phyloP scores from a whole-genome alignment of 371 early-diverging fungal genomes.

The Rhizomucor miehei region DNA sequence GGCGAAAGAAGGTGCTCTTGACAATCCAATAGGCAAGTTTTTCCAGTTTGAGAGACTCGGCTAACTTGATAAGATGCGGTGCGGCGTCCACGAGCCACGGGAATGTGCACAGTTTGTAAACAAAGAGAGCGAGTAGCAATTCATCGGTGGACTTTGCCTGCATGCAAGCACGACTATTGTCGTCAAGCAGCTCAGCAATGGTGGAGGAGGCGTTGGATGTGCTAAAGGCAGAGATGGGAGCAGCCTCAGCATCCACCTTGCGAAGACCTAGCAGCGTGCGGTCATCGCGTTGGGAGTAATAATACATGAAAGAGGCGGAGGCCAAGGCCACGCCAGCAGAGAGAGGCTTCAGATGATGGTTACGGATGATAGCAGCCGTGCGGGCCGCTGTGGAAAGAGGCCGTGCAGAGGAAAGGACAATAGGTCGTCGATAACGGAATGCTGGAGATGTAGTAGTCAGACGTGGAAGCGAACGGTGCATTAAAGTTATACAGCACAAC shows the following conservation, averaged over 20 bases:
- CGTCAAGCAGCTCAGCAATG: constrained; percentile 29
- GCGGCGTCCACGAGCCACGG: constrained; percentile 43
- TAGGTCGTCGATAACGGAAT: constrained; percentile 1
- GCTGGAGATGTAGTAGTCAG: constrained; percentile 6
- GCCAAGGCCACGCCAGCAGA: constrained; percentile 18
- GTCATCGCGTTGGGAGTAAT: constrained; percentile 5
- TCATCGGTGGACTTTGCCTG: constrained; percentile 45
- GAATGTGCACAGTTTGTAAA: constrained; percentile 36
- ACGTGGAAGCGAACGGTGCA: constrained; percentile 12
- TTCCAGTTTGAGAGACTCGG: constrained; percentile 59
- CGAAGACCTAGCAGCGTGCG: not conserved
- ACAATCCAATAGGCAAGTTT: constrained; percentile 65
- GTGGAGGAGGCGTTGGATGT: constrained; percentile 21
- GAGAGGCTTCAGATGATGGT: constrained; percentile 15
- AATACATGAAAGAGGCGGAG: constrained; percentile 10
- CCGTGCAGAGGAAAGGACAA: constrained; percentile 1
- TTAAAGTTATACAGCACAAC: not conserved
- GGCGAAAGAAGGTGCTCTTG: constrained; percentile 83
- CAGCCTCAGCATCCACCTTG: constrained; percentile 7
- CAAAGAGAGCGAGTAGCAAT: constrained; percentile 27
- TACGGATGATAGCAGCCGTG: constrained; percentile 1
- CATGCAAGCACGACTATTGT: constrained; percentile 46
- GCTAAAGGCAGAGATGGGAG: constrained; percentile 31
- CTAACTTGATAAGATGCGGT: constrained; percentile 46
- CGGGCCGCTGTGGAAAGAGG: constrained; percentile 1